Base-by-base conservation (phyloP, 768 basidiomycete species). In the Mycena maculata region DNA sequence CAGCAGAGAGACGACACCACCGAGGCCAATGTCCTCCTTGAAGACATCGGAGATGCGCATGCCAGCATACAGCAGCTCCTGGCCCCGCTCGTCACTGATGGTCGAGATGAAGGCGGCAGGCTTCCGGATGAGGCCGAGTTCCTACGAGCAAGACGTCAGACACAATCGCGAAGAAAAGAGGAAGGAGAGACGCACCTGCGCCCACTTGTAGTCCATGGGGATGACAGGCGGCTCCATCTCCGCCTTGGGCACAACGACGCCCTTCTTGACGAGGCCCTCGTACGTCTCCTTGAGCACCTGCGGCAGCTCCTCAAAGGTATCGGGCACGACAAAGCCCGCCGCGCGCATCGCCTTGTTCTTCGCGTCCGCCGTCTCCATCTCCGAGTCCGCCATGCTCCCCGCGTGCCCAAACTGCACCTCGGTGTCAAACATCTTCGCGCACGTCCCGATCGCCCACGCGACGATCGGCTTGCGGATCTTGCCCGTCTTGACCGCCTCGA, bases 141-240 rank as follows among this genome's bases (percentile, higher is more conserved):
- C 95, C 78, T 76, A 69, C 11, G 12, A 27, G 16, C 36, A n/a
- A 36, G 10, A 20, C 44, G 48, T 65, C 50, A 69, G 50, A n/a
- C 49, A 59, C 15, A 38, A 7, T 30, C 23, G 16, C 5, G 8
- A 59, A 4, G 20, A 13, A 16, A 30, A 28, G 20, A 25, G 23
- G 12, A 62, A 36, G 60, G 25, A 54, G 30, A 57, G 20, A 66
- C 73, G 22, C 41, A 79, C 80, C 83, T 96, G 94, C 38, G 96
- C 96, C 97, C 97, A 98, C 86, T 99, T 98, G 90, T 98, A 99
- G 83, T 99, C 97, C 95, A 99, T 98, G n/a, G 97, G 97, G 77
- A 99, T 98, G 63, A 93, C 90, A 12, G 97, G 97, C 6, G 96
- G 95, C 25, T 95, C 93, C 60, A 90, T 84, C 84, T 99, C 97